phyloP scores from a whole-genome alignment of 2,329 filamentous ascomycete genomes.

The Colletotrichum sp. region DNA sequence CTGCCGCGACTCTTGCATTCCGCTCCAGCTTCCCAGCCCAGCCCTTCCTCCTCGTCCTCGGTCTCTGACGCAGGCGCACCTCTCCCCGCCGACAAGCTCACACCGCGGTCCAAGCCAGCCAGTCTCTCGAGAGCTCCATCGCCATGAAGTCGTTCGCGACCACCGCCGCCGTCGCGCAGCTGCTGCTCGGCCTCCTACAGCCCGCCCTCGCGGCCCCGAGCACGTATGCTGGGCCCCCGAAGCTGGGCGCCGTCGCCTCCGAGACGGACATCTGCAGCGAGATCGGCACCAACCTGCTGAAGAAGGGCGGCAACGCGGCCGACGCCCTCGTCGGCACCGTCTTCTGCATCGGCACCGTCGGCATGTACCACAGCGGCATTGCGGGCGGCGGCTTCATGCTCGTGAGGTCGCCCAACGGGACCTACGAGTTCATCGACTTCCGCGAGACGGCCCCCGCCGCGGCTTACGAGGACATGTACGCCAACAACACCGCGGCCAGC shows the following conservation, averaged over 20 bases:
- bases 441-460: conserved; percentile 83
- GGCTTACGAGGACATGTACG: conserved; percentile 82
- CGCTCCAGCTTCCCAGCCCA: not conserved
- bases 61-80: not conserved
- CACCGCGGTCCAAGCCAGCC: not conserved
- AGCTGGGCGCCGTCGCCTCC: conserved; percentile 64
- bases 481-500: conserved; percentile 67
- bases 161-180: conserved; percentile 12
- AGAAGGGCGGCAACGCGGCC: conserved; percentile 68
- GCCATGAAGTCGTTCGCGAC: conserved; percentile 14
- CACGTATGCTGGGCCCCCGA: conserved; percentile 8
- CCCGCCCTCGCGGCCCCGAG: conserved; percentile 2
- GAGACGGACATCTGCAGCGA: conserved; percentile 64
- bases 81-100: not conserved
- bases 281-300: conserved; percentile 62
- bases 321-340: conserved; percentile 70
- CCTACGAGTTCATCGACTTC: conserved; percentile 84
- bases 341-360: conserved; percentile 67
- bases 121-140: not conserved
- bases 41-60: not conserved
- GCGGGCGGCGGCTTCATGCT: conserved; percentile 83
- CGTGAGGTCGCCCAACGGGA: conserved; percentile 66
- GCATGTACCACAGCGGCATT: conserved; percentile 73
- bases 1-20: not conserved
- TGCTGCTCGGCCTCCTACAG: conserved; percentile 9